Base-by-base conservation (phyloP, 495 filamentous ascomycete species). In the Clavariopsis aquatica region DNA sequence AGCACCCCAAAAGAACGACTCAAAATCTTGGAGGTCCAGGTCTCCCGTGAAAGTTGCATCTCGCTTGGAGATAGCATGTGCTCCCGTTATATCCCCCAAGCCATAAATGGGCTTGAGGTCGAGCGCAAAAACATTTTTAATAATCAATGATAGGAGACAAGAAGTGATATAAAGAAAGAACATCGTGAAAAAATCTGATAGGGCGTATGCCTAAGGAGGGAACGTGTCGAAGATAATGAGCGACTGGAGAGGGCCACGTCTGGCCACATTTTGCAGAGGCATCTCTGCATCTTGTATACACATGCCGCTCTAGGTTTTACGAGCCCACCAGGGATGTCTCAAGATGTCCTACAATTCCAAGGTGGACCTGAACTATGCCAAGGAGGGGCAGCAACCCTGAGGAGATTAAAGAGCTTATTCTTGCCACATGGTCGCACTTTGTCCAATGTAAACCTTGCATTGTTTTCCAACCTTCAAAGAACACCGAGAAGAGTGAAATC, bases 331-430 rank as follows among this genome's bases (percentile, higher is more conserved):
- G 56, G 56, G 43, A 29, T 31, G n/a, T 27, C 17, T 51, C 17
- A 26, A 52, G 23, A 60, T 60, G 36, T 51, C 57, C 46, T 36
- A 23, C 38, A 27, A 59, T 24, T 6, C 20, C 31, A 34, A 34
- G 49, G 47, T 54, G 47, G 45, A 54, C 45, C 45, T 52, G 57
- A 52, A 61, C 45, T 63, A 49, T 29, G 60, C 52, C 60, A 46
- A 63, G 51, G 6, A 55, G 20, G 60, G 29, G 17, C 24, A 46
- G 60, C 29, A 56, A 38, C 51, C 23, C 19, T 28, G 23, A 55
- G 49, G 60, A 63, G 60, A 63, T 63, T 63, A 63, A 63, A 56
- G 38, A 55, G 60, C 60, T 38, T 63, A 56, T 63, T 63, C 52
- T 47, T 29, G 38, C 13, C 38, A 43, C 38, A 43, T 43, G 46